Evolutionary conservation across 179 eudicot genomes (phyloP), one percentile per base, ranked within the genome.

Genomic region (Camellia oleifera): DNA sequence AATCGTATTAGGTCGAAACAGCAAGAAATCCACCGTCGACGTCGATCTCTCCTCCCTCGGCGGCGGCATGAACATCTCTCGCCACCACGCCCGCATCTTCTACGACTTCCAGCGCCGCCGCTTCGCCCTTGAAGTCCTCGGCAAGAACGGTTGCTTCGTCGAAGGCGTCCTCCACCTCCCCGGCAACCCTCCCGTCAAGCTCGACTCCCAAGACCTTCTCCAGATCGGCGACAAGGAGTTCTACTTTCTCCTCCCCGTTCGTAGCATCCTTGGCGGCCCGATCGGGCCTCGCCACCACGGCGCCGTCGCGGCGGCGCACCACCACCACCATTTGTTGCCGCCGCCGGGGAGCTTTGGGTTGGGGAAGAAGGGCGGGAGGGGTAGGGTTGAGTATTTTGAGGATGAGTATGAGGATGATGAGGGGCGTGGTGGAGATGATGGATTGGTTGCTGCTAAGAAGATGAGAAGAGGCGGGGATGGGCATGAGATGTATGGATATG

Each of bases 31-130:
- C 13, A 77, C 94, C 18, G 99, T 95, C 18, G 99, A 95, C 67
- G 99, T 95, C 76, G 99, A 95, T 58, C 91, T 95, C 54, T 86
- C 99, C 62, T 93, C 98, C 75, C 86, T 94, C 46, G 98, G 97
- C 50, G 99, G 99, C 79, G 99, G 99, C 46, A 95, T 94, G 99
- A 95, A 95, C 92, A 95, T 95, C 86, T 94, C 98, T 69, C 97
- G 98, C 81, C 91, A 94, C 91, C 99, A 95, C 84, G 98, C 98
- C 5, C 95, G 96, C 77, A 95, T 95, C 87, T 95, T 91, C 91
- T 93, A 93, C 90, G 97, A 93, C 78, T 93, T 93, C 83, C 90
- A 84, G 50, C 92, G 96, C 11, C 97, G 98, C 45, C 93, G 98
- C 2, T 95, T 94, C 72, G 94, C 97, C 66, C 91, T 94, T 11